Evolutionary conservation across 257 asterid genomes (phyloP).

Genomic region (Primulina tabacum): DNA sequence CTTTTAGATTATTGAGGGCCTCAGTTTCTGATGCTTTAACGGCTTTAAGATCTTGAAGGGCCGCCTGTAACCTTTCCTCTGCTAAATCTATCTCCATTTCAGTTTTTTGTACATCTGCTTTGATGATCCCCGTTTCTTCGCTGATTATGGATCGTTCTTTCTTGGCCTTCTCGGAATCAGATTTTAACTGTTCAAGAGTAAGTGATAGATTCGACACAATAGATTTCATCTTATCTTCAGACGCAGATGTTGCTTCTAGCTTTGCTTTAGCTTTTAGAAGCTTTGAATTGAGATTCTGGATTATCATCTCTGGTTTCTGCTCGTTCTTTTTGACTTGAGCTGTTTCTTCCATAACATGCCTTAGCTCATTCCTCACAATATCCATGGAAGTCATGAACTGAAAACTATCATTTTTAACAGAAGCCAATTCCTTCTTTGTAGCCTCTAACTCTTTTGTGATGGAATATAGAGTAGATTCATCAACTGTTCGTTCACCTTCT

Average conservation of each 20-base stretch:
- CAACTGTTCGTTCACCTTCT: constrained; percentile 15
- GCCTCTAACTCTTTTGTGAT: constrained; percentile 50
- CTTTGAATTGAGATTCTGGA: constrained; percentile 63
- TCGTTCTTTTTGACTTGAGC: constrained; percentile 48
- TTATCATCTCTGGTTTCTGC: constrained; percentile 43
- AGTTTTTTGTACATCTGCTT: constrained; percentile 48
- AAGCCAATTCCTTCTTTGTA: constrained; percentile 46
- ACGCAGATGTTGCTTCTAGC: constrained; percentile 57
- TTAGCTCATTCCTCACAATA: constrained; percentile 56
- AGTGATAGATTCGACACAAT: constrained; percentile 44
- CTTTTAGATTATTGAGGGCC: constrained; percentile 62
- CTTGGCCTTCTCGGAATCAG: constrained; percentile 52
- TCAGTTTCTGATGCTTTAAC: constrained; percentile 60
- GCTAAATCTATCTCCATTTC: constrained; percentile 52
- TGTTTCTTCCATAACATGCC: constrained; percentile 46
- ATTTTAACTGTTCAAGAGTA: constrained; percentile 50
- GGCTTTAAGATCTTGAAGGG: constrained; percentile 54
- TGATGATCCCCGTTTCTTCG: constrained; percentile 46
- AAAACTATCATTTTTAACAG: constrained; percentile 49
- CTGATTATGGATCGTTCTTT: constrained; percentile 37
- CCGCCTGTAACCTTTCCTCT: constrained; percentile 58
- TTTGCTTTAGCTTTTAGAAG: constrained; percentile 62
- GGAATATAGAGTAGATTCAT: constrained; percentile 31
- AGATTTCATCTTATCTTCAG: constrained; percentile 55
- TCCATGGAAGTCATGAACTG: constrained; percentile 86